Conservation (phyloP, 2,329 filamentous ascomycete species). For the Diaporthe sp. region DNA sequence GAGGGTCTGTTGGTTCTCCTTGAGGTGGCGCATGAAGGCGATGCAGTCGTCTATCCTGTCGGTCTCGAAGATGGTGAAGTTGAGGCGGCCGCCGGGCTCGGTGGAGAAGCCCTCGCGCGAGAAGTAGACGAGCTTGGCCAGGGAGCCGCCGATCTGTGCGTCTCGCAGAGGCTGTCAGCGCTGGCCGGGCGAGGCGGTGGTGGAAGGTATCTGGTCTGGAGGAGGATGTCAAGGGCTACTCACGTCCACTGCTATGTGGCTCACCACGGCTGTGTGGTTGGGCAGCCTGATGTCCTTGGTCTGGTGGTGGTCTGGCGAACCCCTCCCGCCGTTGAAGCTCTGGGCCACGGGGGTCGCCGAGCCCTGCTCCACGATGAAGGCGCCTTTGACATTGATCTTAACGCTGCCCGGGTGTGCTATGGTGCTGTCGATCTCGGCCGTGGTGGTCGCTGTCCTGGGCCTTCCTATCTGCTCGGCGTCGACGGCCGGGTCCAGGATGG, state of each 20-base stretch:
- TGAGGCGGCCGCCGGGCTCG: constrained; percentile 88
- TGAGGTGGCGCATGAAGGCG: constrained; percentile 88
- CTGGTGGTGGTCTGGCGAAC: constrained; percentile 71
- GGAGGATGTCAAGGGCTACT: constrained; percentile 53
- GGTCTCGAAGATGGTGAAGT: constrained; percentile 97
- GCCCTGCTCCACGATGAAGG: constrained; percentile 94
- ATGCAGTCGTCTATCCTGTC: constrained; percentile 94
- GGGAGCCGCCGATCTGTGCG: constrained; percentile 89
- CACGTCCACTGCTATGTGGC: constrained; percentile 97
- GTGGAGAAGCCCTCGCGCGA: constrained; percentile 86
- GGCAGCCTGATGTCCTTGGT: constrained; percentile 96
- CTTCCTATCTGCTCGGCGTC: constrained; percentile 43
- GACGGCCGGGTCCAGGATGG: constrained; percentile 28
- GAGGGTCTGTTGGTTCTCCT: constrained; percentile 82
- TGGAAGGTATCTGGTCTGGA: background rate
- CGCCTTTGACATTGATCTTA: constrained; percentile 95
- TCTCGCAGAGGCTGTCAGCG: constrained; percentile 1
- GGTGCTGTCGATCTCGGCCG: constrained; percentile 71
- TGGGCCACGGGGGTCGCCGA: constrained; percentile 60
- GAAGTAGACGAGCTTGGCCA: constrained; percentile 98
- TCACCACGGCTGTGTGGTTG: constrained; percentile 94
- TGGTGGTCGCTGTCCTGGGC: constrained; percentile 61
- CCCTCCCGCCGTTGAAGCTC: constrained; percentile 56
- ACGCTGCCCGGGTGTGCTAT: constrained; percentile 78
- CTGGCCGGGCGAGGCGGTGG: background rate